These are phyloP conservation scores for Coemansia sp. DNA, from an alignment of 192 early-diverging fungal genomes.

Conservation along the genomic window DNA sequence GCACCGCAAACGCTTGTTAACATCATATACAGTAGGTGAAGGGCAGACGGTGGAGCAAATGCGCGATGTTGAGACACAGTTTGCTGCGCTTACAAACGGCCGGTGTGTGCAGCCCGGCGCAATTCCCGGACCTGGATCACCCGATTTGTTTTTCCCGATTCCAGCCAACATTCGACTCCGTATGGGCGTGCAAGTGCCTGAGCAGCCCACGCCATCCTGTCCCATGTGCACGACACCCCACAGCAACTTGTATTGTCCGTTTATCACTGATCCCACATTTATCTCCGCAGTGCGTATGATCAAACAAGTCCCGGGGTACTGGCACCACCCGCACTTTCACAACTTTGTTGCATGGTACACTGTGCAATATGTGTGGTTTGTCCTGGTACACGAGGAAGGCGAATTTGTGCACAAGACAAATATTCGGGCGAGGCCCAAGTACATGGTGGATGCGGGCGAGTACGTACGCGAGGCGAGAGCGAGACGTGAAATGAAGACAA, in stretches of 20 bases:
- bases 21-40: not conserved
- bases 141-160: slow-evolving; percentile 23
- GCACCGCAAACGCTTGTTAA: not conserved
- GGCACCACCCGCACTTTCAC: slow-evolving; percentile 17
- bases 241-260: slow-evolving; percentile 13
- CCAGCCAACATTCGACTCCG: slow-evolving; percentile 27
- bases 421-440: not conserved
- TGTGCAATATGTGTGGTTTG: slow-evolving; percentile 46
- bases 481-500: not conserved
- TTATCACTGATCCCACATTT: slow-evolving; percentile 17
- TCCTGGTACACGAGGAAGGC: slow-evolving; percentile 14
- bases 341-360: slow-evolving; percentile 38
- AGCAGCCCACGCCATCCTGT: slow-evolving; percentile 15
- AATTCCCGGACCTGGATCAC: not conserved
- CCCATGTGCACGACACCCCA: slow-evolving; percentile 10
- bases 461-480: not conserved
- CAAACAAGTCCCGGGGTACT: slow-evolving; percentile 11
- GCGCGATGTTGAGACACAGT: not conserved
- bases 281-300: not conserved
- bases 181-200: slow-evolving; percentile 5
- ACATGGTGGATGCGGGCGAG: not conserved
- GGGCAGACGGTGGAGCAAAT: not conserved
- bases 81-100: not conserved
- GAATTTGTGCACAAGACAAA: not conserved
- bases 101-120: not conserved